A percentile compares a stretch with the other conserved stretches of the same genome.
These are phyloP conservation scores for Catharanthus roseus DNA, from an alignment of 257 asterid genomes.

Conservation along the genomic window DNA sequence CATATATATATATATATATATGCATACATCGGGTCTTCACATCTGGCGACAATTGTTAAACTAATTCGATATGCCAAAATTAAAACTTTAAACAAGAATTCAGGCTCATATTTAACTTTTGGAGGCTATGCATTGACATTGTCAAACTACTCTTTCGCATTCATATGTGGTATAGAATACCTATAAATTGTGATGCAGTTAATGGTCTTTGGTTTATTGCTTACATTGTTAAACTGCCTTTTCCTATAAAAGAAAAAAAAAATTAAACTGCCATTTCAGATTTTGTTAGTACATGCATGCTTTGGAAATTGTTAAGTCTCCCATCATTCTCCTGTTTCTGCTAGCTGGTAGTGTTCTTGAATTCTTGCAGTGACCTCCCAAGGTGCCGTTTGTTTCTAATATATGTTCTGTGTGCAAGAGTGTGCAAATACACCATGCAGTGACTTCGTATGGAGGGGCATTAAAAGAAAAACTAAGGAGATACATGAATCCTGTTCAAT, in stretches of 20 bases:
- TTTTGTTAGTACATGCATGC: neutral
- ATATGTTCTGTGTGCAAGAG: neutral
- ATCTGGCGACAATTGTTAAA: neutral
- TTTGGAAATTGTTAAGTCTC: neutral
- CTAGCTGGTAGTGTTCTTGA: neutral
- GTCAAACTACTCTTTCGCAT: neutral
- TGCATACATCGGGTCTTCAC: no score
- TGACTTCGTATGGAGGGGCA: neutral
- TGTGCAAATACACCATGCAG: neutral
- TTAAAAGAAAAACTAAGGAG: neutral
- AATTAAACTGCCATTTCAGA: no score
- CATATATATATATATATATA: neutral
- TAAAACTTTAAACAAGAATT: neutral
- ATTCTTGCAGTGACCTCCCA: neutral
- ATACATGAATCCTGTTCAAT: neutral
- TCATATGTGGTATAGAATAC: neutral
- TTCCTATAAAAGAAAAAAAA: no score
- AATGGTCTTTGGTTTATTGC: neutral
- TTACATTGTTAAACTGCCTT: neutral
- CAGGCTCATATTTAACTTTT: neutral
- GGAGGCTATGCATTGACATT: constrained; percentile 2
- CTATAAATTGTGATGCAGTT: neutral
- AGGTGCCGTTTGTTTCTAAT: neutral
- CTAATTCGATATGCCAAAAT: neutral
- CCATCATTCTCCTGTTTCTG: neutral